Percentiles rank a stretch among this genome's conserved stretches.
These are phyloP conservation scores for Lepiota subincarnata DNA, from an alignment of 768 basidiomycete genomes.

Conservation along the genomic window DNA sequence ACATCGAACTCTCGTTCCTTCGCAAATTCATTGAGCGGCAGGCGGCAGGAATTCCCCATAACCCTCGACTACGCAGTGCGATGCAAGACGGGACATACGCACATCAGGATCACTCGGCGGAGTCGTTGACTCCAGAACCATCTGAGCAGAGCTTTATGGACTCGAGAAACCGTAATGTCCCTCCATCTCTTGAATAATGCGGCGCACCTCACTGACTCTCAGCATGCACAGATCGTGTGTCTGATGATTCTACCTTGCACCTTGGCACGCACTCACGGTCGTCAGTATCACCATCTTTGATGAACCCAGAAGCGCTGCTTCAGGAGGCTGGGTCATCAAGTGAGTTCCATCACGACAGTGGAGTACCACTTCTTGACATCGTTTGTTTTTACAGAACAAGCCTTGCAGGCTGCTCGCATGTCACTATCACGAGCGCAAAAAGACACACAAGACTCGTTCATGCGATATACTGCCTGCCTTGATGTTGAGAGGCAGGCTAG, in stretches of 20 bases:
- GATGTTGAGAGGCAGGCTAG: constrained; percentile 63
- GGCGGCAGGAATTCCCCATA: constrained; percentile 69
- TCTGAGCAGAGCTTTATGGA: constrained; percentile 41
- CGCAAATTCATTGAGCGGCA: constrained; percentile 82
- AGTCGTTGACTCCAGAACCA: constrained; percentile 46
- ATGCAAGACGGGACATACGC: constrained; percentile 27
- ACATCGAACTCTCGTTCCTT: constrained; percentile 72
- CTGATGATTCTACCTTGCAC: constrained; percentile 24
- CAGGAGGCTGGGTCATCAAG: constrained; percentile 60
- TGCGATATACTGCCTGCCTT: constrained; percentile 63
- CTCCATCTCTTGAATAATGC: constrained; percentile 2
- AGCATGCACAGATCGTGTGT: constrained; percentile 26
- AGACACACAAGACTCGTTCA: constrained; percentile 69
- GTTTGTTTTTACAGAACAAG: constrained; percentile 46
- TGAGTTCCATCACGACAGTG: constrained; percentile 26
- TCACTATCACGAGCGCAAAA: constrained; percentile 62
- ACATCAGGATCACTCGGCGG: constrained; percentile 41
- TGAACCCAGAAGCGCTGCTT: constrained; percentile 47
- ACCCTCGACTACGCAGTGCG: constrained; percentile 68
- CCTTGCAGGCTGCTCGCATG: constrained; percentile 56
- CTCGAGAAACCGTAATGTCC: constrained; percentile 32
- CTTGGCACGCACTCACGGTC: constrained; percentile 33
- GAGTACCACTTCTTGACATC: constrained; percentile 15
- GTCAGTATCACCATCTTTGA: constrained; percentile 49
- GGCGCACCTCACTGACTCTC: not conserved